A percentile compares a stretch with the other conserved stretches of the same genome.
phyloP scores from a whole-genome alignment of 1,284 basidiomycete species.

The Puccinia triticina region DNA sequence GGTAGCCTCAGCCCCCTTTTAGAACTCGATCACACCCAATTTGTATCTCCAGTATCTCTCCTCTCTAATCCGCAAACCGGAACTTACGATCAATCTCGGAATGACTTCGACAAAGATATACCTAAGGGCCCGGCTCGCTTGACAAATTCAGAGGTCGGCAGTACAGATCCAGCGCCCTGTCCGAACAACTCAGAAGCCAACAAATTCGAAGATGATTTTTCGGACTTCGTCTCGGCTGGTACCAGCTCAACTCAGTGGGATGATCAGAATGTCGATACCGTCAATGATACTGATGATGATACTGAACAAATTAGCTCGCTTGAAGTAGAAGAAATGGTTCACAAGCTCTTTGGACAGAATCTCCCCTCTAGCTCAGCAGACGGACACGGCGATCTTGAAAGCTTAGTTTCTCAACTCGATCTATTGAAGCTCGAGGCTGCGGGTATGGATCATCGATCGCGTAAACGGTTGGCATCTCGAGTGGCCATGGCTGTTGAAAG shows the following conservation, averaged over 20 bases:
- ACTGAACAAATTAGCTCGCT: background rate
- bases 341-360: background rate
- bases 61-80: background rate
- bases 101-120: background rate
- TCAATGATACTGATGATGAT: background rate
- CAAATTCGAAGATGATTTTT: conserved; percentile 14
- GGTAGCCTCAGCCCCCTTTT: background rate
- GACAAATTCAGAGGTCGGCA: background rate
- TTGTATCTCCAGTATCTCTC: background rate
- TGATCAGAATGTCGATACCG: background rate
- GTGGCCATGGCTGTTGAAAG: conserved; percentile 12
- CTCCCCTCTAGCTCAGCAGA: background rate
- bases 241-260: conserved; percentile 19
- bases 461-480: conserved; percentile 9
- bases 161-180: background rate
- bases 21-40: background rate
- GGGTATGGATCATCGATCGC: background rate
- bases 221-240: background rate
- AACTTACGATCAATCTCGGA: background rate
- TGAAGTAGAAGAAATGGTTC: conserved; percentile 11
- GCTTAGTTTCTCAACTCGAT: conserved; percentile 2
- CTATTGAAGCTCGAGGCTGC: background rate
- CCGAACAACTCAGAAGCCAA: background rate
- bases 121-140: background rate
- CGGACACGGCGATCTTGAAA: background rate